Conservation (phyloP, 1,139 yeast genomes). For the Lodderomyces orthopsilosis region DNA sequence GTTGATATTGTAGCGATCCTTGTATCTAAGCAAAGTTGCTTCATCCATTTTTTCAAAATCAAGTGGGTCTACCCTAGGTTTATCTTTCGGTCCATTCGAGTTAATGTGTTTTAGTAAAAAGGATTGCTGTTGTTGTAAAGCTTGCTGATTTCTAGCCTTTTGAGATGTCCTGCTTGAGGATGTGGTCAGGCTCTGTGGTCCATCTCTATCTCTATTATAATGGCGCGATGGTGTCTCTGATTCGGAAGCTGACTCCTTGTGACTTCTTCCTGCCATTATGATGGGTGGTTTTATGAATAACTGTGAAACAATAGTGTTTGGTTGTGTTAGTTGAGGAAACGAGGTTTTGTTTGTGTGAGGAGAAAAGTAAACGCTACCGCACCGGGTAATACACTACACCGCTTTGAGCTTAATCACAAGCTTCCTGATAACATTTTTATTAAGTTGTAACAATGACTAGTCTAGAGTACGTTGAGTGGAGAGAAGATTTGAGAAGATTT, state of each 20-base stretch:
- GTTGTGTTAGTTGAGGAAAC: no score
- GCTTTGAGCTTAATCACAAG: no score
- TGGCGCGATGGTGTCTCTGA: slow-evolving; percentile 24
- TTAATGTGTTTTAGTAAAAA: slow-evolving; percentile 57
- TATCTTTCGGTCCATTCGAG: slow-evolving; percentile 62
- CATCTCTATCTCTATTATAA: slow-evolving; percentile 1
- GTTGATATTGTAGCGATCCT: slow-evolving; percentile 46
- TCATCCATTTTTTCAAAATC: slow-evolving; percentile 61
- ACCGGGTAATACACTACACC: no score
- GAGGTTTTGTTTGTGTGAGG: no score
- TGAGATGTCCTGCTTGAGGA: slow-evolving; percentile 36
- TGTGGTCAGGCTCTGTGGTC: not conserved
- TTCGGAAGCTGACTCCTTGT: slow-evolving; percentile 43
- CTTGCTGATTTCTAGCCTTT: slow-evolving; percentile 53
- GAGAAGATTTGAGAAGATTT: no score
- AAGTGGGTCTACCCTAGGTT: slow-evolving; percentile 47
- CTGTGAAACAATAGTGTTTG: no score
- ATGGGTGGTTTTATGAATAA: not conserved
- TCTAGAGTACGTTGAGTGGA: no score
- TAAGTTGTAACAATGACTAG: no score
- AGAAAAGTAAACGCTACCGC: no score
- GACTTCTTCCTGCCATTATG: slow-evolving; percentile 10
- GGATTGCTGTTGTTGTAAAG: slow-evolving; percentile 61
- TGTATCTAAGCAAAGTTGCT: slow-evolving; percentile 56
- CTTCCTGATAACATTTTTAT: no score